Evolutionary conservation across 1,284 basidiomycete species (phyloP).

Genomic region (Trichosporon sp.): DNA sequence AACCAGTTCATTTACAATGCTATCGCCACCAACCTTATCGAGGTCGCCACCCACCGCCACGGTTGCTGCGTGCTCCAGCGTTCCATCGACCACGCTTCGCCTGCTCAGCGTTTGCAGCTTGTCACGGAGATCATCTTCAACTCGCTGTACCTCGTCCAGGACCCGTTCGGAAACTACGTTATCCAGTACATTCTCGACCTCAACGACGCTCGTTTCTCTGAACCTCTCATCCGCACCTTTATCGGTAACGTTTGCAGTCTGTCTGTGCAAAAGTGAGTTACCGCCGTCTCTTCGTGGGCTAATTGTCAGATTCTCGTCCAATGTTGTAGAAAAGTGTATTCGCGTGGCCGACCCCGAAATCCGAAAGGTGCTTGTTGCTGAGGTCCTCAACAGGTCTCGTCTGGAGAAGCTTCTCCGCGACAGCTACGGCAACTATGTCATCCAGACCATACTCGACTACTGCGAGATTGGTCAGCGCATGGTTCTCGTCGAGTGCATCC

Average conservation of each 20-base stretch:
- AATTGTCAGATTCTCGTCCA: slow-evolving; percentile 47
- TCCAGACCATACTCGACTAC: slow-evolving; percentile 92
- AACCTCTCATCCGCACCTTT: slow-evolving; percentile 96
- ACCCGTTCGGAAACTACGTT: slow-evolving; percentile 77
- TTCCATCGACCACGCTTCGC: slow-evolving; percentile 93
- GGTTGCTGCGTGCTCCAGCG: slow-evolving; percentile 98
- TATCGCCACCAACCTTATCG: slow-evolving; percentile 97
- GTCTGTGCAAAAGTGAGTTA: slow-evolving; percentile 97
- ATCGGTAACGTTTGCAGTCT: slow-evolving; percentile 95
- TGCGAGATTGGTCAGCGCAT: slow-evolving; percentile 84
- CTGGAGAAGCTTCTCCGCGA: slow-evolving; percentile 93
- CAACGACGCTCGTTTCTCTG: slow-evolving; percentile 97
- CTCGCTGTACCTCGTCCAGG: slow-evolving; percentile 95
- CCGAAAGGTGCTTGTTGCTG: slow-evolving; percentile 92
- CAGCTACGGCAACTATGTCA: slow-evolving; percentile 93
- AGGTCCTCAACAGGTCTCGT: slow-evolving; percentile 89
- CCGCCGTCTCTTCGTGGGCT: neutral
- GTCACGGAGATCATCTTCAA: slow-evolving; percentile 99
- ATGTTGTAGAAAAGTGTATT: slow-evolving; percentile 70
- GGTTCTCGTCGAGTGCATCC: slow-evolving; percentile 85
- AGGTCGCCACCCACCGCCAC: slow-evolving; percentile 98
- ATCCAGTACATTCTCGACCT: slow-evolving; percentile 91
- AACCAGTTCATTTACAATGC: slow-evolving; percentile 99
- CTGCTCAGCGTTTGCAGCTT: slow-evolving; percentile 87
- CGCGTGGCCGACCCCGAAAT: slow-evolving; percentile 94